A percentile compares a stretch with the other conserved stretches of the same genome.
phyloP scores from a whole-genome alignment of 306 rosid species.

The Cucurbita argyrosperma region DNA sequence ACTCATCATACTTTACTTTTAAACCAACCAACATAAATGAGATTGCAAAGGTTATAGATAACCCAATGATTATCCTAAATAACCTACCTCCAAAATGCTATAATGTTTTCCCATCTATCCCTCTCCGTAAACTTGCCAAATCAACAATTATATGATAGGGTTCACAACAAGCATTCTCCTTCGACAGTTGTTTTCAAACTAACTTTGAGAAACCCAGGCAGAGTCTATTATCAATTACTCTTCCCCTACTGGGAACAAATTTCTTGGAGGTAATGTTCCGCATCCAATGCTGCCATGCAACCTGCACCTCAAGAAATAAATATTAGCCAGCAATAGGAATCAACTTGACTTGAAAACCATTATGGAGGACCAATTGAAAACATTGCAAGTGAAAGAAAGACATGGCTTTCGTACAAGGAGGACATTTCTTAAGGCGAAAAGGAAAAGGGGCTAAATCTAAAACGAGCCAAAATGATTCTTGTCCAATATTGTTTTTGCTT shows the following conservation, averaged over 20 bases:
- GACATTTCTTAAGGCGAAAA: neutral
- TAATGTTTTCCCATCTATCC: neutral
- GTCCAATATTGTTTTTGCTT: neutral
- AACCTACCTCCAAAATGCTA: neutral
- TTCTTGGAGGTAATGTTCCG: conserved; percentile 9
- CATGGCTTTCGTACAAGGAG: neutral
- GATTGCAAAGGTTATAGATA: neutral
- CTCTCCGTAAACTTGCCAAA: neutral
- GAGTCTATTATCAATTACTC: conserved; percentile 31
- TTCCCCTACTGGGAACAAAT: conserved; percentile 28
- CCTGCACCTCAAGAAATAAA: conserved; percentile 1
- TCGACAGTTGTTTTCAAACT: neutral
- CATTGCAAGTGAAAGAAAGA: neutral
- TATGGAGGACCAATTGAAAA: neutral
- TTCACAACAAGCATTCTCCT: neutral
- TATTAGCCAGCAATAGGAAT: neutral
- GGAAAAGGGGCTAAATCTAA: neutral
- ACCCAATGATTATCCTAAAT: neutral
- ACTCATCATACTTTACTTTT: neutral
- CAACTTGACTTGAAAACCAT: neutral
- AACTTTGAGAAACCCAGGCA: neutral
- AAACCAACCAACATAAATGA: neutral
- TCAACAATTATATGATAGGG: neutral
- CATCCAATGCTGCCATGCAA: conserved; percentile 12
- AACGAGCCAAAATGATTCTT: neutral